Conservation (phyloP, 768 basidiomycete genomes). For the Pholiota microspora region DNA sequence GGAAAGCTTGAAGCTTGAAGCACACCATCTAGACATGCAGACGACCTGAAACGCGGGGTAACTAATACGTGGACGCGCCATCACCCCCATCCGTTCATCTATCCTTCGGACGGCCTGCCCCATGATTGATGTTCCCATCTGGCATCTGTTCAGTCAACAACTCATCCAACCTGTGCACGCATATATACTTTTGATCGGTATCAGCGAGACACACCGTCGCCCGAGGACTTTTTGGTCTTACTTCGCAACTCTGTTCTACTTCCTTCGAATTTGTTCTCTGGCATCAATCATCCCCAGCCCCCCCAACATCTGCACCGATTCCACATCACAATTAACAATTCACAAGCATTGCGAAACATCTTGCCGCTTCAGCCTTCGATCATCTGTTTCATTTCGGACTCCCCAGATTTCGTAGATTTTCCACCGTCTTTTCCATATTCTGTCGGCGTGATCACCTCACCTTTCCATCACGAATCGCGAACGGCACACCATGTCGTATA, state of each 20-base stretch:
- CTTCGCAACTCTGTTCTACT: not conserved
- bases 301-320: no score
- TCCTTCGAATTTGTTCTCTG: not conserved
- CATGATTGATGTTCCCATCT: no score
- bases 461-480: no score
- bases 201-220: no score
- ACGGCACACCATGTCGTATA: no score
- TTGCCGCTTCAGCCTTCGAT: not conserved
- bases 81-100: not conserved
- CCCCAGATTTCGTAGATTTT: no score
- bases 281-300: not conserved
- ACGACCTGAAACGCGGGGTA: not conserved
- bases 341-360: no score
- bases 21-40: no score
- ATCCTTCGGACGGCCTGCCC: not conserved
- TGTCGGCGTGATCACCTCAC: not conserved
- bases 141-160: no score
- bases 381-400: no score
- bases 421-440: no score
- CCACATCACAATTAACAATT: no score
- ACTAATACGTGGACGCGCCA: not conserved
- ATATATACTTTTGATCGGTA: not conserved
- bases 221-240: not conserved
- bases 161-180: not conserved
- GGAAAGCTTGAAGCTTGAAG: not conserved